Conservation (phyloP, 2,329 filamentous ascomycete genomes). For the Xylariaceae sp. region DNA sequence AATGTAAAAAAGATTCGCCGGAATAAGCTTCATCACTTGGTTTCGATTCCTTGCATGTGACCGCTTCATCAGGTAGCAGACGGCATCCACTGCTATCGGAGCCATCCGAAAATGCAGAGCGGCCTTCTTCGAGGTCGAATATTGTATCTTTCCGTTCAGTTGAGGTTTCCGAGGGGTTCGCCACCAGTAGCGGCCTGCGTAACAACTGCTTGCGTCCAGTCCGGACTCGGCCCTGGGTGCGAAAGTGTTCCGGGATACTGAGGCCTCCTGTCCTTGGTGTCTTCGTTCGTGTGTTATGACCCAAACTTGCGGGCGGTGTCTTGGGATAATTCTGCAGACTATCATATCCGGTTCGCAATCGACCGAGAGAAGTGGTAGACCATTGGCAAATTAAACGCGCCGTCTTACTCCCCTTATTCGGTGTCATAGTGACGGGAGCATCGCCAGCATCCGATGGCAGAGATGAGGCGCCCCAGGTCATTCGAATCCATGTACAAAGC, state of each 20-base stretch:
- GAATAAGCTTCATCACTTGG: not conserved
- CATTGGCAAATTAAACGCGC: not conserved
- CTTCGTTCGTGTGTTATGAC: not conserved
- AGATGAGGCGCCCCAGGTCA: not conserved
- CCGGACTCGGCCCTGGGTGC: constrained; percentile 2
- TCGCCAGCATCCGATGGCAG: not conserved
- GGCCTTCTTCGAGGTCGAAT: constrained; percentile 11
- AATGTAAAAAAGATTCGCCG: constrained; percentile 25
- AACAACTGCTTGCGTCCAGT: constrained; percentile 1
- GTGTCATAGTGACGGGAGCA: not conserved
- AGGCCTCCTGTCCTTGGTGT: not conserved
- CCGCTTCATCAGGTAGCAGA: not conserved
- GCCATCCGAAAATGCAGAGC: not conserved
- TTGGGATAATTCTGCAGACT: not conserved
- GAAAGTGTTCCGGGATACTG: not conserved
- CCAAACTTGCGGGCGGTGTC: not conserved
- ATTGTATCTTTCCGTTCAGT: not conserved
- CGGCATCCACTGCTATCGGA: too few relatives aligned
- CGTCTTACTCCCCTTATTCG: not conserved
- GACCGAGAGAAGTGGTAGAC: not conserved
- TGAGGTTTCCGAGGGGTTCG: not conserved
- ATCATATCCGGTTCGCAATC: not conserved
- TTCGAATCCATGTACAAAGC: constrained; percentile 3
- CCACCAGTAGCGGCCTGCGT: constrained; percentile 1
- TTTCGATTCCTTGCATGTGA: not conserved